Evolutionary conservation across 1,139 yeast species (phyloP), one percentile per base, ranked within the genome.

Genomic region (Sugiyamaella novakii): DNA sequence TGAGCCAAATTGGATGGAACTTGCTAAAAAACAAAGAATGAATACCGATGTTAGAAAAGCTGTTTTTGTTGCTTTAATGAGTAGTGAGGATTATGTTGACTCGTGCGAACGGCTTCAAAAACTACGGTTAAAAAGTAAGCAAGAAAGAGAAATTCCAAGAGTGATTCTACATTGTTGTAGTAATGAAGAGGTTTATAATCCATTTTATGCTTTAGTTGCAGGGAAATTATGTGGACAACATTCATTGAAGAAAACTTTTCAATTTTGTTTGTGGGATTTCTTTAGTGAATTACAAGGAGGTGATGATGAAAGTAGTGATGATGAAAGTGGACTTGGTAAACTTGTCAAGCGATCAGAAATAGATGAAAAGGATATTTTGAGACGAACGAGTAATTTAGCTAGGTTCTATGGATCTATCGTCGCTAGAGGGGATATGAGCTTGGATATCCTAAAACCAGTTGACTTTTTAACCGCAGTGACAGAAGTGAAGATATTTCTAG

Each of bases 31-130:
- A 38, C 96, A 89, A 63, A 74, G 98, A 56, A 91, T 94, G 95
- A 92, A 94, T 65, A 92, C 98, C 0, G 97, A 91, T 64, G 79
- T 92, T 36, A 81, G 98, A 70, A 78, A 96, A 53, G 97, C 98
- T 1, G 83, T 94, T 11, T 94, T 92, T 62, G 81, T 94, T 28
- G 87, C 96, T 24, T 81, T 94, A 11, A 89, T 92, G 96, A 88
- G 97, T 6, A 95, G 96, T 1, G 85, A 84, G 57, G 98, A 94
- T 67, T 94, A 80, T 59, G 74, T 87, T 59, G 98, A 94, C 67
- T 95, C 97, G 0, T 80, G 82, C 55, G 81, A 87, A 14, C 84
- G 88, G 55, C 65, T 94, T 39, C 94, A 88, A 61, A 89, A 89
- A 60, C 69, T 94, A 48, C 78, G 83, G 25, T 74, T 94, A 57